These are phyloP conservation scores for Sutorius australiensis DNA, from an alignment of 768 basidiomycete genomes.

Conservation along the genomic window DNA sequence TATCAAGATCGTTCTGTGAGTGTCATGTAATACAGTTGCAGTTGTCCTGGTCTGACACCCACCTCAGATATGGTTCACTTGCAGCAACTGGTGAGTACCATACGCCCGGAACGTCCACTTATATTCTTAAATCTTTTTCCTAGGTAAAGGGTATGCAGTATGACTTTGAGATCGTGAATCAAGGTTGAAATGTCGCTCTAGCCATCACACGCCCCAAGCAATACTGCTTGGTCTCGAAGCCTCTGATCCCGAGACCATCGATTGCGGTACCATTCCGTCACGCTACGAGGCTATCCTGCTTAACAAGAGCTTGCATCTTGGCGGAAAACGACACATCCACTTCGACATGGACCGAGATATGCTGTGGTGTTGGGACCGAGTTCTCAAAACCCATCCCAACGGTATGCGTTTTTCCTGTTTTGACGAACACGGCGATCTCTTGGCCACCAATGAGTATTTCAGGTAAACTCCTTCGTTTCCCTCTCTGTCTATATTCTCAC, in stretches of 20 bases:
- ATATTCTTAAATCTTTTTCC: constrained; percentile 1
- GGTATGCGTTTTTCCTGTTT: constrained; percentile 93
- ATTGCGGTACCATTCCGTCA: constrained; percentile 76
- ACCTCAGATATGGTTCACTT: constrained; percentile 76
- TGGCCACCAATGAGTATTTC: constrained; percentile 95
- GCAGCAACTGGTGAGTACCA: constrained; percentile 75
- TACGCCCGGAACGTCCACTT: constrained; percentile 4
- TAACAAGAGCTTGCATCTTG: constrained; percentile 65
- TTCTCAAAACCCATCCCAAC: constrained; percentile 87
- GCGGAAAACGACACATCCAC: constrained; percentile 68
- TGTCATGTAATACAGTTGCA: not conserved
- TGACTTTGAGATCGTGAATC: not conserved
- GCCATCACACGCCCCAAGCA: constrained; percentile 86
- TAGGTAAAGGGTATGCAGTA: constrained; percentile 69
- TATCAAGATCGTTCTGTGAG: constrained; percentile 82
- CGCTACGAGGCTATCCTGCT: constrained; percentile 67
- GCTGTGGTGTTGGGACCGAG: constrained; percentile 87
- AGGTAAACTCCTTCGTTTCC: constrained; percentile 36
- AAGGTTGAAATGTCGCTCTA: constrained; percentile 26
- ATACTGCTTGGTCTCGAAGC: constrained; percentile 82
- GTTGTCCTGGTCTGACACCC: not conserved
- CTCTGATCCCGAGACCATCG: constrained; percentile 91
- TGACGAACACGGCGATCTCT: constrained; percentile 70
- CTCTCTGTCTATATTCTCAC: not conserved
- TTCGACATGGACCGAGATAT: constrained; percentile 91